phyloP scores from a whole-genome alignment of 2,329 filamentous ascomycete genomes.

The Neofusicoccum kwambonambiense region DNA sequence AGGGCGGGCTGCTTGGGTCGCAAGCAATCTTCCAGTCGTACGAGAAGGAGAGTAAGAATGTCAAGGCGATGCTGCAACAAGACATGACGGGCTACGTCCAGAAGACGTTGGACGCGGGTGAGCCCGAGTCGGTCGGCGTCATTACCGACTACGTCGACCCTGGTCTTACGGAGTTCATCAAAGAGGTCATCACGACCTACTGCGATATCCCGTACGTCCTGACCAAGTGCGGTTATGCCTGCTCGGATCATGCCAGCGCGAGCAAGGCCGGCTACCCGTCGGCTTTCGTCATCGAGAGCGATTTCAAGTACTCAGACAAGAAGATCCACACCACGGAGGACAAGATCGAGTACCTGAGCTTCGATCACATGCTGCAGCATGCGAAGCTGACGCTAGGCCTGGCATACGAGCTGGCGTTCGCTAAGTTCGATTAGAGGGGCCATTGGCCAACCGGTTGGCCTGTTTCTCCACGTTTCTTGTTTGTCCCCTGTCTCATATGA shows the following conservation, averaged over 20 bases:
- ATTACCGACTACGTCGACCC: constrained; percentile 89
- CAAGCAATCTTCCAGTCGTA: constrained; percentile 87
- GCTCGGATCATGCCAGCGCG: constrained; percentile 72
- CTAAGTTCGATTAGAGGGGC: constrained; percentile 57
- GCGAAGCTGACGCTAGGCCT: constrained; percentile 79
- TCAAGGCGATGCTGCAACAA: constrained; percentile 97
- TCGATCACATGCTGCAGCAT: constrained; percentile 91
- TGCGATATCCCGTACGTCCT: constrained; percentile 84
- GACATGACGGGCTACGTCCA: constrained; percentile 90
- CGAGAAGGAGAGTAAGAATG: constrained; percentile 66
- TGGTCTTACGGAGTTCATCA: constrained; percentile 83
- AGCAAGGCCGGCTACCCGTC: constrained; percentile 73
- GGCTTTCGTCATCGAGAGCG: constrained; percentile 73
- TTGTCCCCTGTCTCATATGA: not conserved
- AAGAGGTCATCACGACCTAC: constrained; percentile 81
- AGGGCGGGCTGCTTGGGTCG: constrained; percentile 81
- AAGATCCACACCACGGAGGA: constrained; percentile 72
- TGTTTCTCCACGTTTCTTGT: not conserved
- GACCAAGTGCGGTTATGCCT: constrained; percentile 87
- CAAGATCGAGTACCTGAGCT: constrained; percentile 69
- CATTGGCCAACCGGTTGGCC: not conserved
- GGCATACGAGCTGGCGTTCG: constrained; percentile 80
- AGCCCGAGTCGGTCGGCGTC: constrained; percentile 83
- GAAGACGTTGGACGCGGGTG: constrained; percentile 76
- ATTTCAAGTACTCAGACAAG: constrained; percentile 63